These are phyloP conservation scores for Talaromyces adpressus DNA, from an alignment of 495 filamentous ascomycete genomes.

Conservation along the genomic window DNA sequence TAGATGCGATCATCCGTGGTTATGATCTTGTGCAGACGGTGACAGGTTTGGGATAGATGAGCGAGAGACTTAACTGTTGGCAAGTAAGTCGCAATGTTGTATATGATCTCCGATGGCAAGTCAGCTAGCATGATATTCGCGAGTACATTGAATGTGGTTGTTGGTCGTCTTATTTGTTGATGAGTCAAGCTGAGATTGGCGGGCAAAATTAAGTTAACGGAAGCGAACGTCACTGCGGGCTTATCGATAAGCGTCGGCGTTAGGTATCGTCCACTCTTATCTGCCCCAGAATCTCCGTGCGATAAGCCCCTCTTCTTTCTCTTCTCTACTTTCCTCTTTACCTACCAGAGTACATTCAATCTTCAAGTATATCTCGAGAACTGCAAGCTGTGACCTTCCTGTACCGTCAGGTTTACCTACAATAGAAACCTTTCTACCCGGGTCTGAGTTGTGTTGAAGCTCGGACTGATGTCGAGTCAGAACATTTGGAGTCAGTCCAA, in stretches of 20 bases:
- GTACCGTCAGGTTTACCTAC: neutral
- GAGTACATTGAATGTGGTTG: neutral
- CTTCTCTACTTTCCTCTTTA: neutral
- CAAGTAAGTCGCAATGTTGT: constrained; percentile 45
- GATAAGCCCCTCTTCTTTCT: neutral
- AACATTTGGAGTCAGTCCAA: neutral
- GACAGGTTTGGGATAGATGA: constrained; percentile 43
- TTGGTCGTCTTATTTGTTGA: neutral
- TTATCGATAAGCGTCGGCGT: neutral
- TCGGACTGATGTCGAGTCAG: neutral
- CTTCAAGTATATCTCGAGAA: neutral
- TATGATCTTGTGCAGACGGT: constrained; percentile 40
- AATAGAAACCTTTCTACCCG: neutral
- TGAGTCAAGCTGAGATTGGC: neutral
- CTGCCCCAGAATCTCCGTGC: neutral
- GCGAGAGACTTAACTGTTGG: constrained; percentile 43
- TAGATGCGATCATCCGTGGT: constrained; percentile 47
- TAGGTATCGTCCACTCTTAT: neutral
- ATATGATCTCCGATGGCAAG: constrained; percentile 58
- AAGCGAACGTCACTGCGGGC: neutral
- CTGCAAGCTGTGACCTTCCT: neutral
- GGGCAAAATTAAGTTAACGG: neutral
- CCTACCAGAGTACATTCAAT: neutral
- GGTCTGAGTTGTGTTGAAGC: neutral
- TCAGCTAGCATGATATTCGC: constrained; percentile 29